Percentiles rank a stretch among this genome's conserved stretches.
Conservation (phyloP, 257 asterid species). For the Dorcoceras hygrometricum region DNA sequence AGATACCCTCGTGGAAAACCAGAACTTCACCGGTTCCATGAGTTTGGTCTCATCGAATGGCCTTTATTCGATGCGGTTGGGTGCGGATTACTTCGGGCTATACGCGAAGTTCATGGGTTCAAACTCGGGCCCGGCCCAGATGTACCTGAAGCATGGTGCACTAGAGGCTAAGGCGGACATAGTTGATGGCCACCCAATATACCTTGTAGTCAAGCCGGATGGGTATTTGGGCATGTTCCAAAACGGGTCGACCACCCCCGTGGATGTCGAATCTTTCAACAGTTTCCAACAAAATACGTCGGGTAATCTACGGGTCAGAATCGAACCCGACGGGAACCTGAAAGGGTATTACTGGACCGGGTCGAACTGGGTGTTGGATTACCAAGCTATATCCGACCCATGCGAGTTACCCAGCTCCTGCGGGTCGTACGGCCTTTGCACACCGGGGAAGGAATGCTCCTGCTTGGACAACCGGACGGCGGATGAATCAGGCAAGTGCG, state of each 20-base stretch:
- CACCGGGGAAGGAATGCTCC: slow-evolving; percentile 58
- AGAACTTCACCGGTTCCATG: slow-evolving; percentile 67
- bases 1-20: slow-evolving; percentile 82
- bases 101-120: slow-evolving; percentile 39
- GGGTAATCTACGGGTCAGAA: slow-evolving; percentile 59
- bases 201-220: slow-evolving; percentile 48
- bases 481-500: slow-evolving; percentile 39
- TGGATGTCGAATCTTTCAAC: slow-evolving; percentile 69
- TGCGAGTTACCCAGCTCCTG: slow-evolving; percentile 76
- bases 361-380: slow-evolving; percentile 64
- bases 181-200: slow-evolving; percentile 52
- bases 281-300: slow-evolving; percentile 53
- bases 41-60: slow-evolving; percentile 61
- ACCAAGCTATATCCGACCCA: slow-evolving; percentile 52
- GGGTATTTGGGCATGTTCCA: slow-evolving; percentile 88
- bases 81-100: slow-evolving; percentile 59
- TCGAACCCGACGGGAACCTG: slow-evolving; percentile 77
- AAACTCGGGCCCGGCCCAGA: slow-evolving; percentile 41
- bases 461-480: slow-evolving; percentile 57
- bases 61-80: slow-evolving; percentile 71
- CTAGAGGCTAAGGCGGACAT: slow-evolving; percentile 69
- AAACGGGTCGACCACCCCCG: slow-evolving; percentile 51
- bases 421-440: slow-evolving; percentile 74
- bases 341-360: slow-evolving; percentile 92
- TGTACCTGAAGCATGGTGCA: slow-evolving; percentile 65